These are phyloP conservation scores for Podosphaera leucotricha DNA, from an alignment of 2,329 filamentous ascomycete species.

Conservation along the genomic window DNA sequence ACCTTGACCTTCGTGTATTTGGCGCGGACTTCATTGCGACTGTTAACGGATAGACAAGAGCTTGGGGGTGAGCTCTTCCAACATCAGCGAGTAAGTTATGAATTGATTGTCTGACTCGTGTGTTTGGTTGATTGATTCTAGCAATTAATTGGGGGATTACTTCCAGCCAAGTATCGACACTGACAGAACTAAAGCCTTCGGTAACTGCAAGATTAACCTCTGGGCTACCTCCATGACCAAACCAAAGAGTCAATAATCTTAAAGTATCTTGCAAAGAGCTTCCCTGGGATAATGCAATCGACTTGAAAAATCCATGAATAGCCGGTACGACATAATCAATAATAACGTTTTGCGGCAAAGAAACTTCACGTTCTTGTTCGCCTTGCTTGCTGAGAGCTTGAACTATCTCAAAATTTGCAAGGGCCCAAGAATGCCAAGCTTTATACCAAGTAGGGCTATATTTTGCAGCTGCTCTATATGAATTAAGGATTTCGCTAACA, in stretches of 20 bases:
- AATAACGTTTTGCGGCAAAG: slow-evolving; percentile 41
- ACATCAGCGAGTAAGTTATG: slow-evolving; percentile 84
- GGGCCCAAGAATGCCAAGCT: slow-evolving; percentile 95
- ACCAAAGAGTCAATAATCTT: slow-evolving; percentile 82
- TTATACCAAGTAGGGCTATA: slow-evolving; percentile 97
- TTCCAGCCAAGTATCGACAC: slow-evolving; percentile 94
- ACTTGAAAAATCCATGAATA: slow-evolving; percentile 90
- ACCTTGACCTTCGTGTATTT: slow-evolving; percentile 59
- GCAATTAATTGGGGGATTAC: slow-evolving; percentile 96
- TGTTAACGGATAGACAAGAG: slow-evolving; percentile 86
- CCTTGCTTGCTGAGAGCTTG: slow-evolving; percentile 35
- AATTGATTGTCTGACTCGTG: slow-evolving; percentile 67
- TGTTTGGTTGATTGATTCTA: slow-evolving; percentile 87
- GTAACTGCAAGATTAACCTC: slow-evolving; percentile 78
- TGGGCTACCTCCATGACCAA: slow-evolving; percentile 66
- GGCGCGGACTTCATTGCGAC: slow-evolving; percentile 91
- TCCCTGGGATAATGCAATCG: slow-evolving; percentile 71
- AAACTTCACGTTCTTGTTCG: slow-evolving; percentile 9
- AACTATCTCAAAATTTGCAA: slow-evolving; percentile 96
- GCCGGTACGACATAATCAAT: slow-evolving; percentile 83
- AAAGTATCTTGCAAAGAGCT: slow-evolving; percentile 93
- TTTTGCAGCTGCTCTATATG: slow-evolving; percentile 75
- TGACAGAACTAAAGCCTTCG: slow-evolving; percentile 77
- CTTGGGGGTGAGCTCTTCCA: slow-evolving; percentile 82
- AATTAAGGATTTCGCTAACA: slow-evolving; percentile 70